Percentiles rank a stretch among this genome's conserved stretches.
Evolutionary conservation across 306 rosid species (phyloP).

Genomic region (Bauhinia variegata): DNA sequence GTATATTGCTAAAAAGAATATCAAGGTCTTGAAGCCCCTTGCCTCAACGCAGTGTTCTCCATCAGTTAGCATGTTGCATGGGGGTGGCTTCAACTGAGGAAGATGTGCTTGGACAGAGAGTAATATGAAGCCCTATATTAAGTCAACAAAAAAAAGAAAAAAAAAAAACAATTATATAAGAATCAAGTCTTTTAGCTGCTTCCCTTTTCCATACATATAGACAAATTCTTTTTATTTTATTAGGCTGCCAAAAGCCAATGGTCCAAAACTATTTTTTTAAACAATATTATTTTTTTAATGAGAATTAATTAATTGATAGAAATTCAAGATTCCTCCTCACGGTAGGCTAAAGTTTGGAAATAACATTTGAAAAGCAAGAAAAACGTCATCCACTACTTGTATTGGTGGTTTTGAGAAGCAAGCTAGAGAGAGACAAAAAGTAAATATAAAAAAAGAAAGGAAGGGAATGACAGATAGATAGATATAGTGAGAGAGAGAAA

Average conservation of each 20-base stretch:
- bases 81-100: conserved; percentile 77
- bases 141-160: neutral
- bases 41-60: conserved; percentile 68
- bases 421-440: conserved; percentile 9
- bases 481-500: neutral
- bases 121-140: conserved; percentile 79
- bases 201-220: too few species aligned
- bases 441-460: neutral
- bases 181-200: neutral
- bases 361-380: neutral
- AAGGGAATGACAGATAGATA: too few species aligned
- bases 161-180: neutral
- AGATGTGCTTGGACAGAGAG: conserved; percentile 95
- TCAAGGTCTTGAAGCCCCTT: conserved; percentile 68
- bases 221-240: neutral
- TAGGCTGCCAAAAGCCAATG: neutral
- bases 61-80: conserved; percentile 50
- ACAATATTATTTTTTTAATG: too few species aligned
- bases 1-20: conserved; percentile 81
- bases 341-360: neutral
- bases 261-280: too few species aligned
- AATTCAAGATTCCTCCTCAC: neutral
- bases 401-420: neutral
- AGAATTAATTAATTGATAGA: neutral
- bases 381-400: neutral